A percentile compares a stretch with the other conserved stretches of the same genome.
These are phyloP conservation scores for Rickenella mellea DNA, from an alignment of 768 basidiomycete species.

Conservation along the genomic window DNA sequence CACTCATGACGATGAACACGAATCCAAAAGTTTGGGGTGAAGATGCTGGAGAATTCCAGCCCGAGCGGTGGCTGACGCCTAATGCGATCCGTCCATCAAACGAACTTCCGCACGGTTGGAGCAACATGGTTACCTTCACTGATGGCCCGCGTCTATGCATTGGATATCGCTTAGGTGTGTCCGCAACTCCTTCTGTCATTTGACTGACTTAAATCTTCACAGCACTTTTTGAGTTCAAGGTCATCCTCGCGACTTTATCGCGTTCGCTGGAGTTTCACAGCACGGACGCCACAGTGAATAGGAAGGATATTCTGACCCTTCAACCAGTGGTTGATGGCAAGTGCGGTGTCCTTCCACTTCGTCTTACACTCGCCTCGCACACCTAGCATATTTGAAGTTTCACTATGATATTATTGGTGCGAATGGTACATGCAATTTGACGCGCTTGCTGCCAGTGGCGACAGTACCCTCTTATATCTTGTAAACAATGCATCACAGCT, in stretches of 20 bases:
- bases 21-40: constrained; percentile 23
- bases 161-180: constrained; percentile 28
- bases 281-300: constrained; percentile 20
- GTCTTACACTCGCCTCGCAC: too few relatives aligned
- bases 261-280: constrained; percentile 27
- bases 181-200: background rate
- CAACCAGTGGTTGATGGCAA: constrained; percentile 25
- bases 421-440: too few relatives aligned
- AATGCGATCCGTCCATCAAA: too few relatives aligned
- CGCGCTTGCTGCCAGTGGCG: too few relatives aligned
- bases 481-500: too few relatives aligned
- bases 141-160: constrained; percentile 34
- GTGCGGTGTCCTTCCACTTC: too few relatives aligned
- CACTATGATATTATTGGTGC: too few relatives aligned
- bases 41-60: constrained; percentile 26
- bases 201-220: background rate
- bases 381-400: too few relatives aligned
- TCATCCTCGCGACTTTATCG: constrained; percentile 26
- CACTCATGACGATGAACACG: constrained; percentile 22
- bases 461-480: too few relatives aligned
- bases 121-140: constrained; percentile 27
- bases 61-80: constrained; percentile 29
- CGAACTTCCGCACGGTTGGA: too few relatives aligned
- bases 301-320: constrained; percentile 24
- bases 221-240: constrained; percentile 32